These are phyloP conservation scores for Tuber umbilicatum DNA, from an alignment of 495 filamentous ascomycete genomes.

Conservation along the genomic window DNA sequence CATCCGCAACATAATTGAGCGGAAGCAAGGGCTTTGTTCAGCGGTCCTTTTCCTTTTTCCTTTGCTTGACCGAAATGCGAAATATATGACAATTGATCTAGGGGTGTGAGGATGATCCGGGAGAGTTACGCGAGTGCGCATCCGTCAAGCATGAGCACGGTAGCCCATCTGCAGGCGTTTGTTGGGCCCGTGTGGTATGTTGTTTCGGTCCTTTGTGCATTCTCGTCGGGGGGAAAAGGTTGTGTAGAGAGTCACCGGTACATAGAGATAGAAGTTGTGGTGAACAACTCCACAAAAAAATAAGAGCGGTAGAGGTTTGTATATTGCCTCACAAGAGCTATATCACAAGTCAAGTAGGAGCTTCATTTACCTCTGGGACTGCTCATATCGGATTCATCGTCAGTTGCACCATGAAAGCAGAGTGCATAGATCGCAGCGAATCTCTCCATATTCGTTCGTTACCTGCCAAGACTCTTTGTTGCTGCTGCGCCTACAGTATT, in stretches of 20 bases:
- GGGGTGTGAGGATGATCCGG: slow-evolving; percentile 37
- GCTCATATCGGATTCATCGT: neutral
- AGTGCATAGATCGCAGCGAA: neutral
- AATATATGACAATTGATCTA: slow-evolving; percentile 19
- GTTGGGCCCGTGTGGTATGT: slow-evolving; percentile 32
- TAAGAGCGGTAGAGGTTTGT: neutral
- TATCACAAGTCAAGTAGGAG: neutral
- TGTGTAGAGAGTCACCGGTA: neutral
- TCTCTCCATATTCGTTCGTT: neutral
- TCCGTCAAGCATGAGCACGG: slow-evolving; percentile 39
- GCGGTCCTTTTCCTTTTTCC: slow-evolving; percentile 12
- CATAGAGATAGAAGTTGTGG: neutral
- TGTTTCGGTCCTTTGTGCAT: slow-evolving; percentile 33
- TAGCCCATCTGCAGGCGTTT: slow-evolving; percentile 40
- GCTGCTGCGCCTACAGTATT: neutral
- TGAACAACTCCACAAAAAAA: neutral
- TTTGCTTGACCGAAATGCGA: slow-evolving; percentile 25
- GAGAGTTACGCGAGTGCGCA: slow-evolving; percentile 42
- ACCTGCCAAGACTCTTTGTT: neutral
- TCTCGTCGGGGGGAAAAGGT: neutral
- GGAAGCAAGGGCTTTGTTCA: slow-evolving; percentile 39
- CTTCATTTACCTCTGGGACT: neutral
- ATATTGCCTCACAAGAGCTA: neutral
- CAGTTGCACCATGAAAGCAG: neutral
- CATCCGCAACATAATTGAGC: slow-evolving; percentile 25